phyloP scores from a whole-genome alignment of 495 filamentous ascomycete genomes.

The Durotheca rogersii region DNA sequence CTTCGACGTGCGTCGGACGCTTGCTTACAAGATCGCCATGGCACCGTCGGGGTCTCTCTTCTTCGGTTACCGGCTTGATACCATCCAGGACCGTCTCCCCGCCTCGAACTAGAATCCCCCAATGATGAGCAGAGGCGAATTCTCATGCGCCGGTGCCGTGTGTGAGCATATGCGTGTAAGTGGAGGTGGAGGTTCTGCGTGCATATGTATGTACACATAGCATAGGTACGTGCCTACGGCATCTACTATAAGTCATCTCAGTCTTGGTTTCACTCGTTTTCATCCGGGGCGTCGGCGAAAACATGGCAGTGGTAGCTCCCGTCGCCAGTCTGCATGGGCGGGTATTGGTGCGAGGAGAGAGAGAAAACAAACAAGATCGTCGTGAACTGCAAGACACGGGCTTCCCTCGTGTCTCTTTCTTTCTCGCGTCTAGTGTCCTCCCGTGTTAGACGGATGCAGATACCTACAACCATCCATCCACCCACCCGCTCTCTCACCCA shows the following conservation, averaged over 20 bases:
- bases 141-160: conserved; percentile 23
- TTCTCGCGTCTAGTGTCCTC: no score
- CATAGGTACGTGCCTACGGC: conserved; percentile 13
- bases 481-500: no score
- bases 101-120: background rate
- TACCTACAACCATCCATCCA: no score
- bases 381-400: conserved; percentile 12
- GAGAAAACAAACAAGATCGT: conserved; percentile 20
- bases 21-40: conserved; percentile 9
- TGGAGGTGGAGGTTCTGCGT: conserved; percentile 3
- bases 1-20: conserved; percentile 28
- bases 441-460: no score
- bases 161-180: conserved; percentile 3
- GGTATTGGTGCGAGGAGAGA: conserved; percentile 20
- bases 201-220: conserved; percentile 5
- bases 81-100: conserved; percentile 6
- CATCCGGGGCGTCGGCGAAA: conserved; percentile 20
- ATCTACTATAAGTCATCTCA: no score
- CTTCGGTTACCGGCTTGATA: conserved; percentile 20
- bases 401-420: no score
- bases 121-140: conserved; percentile 8
- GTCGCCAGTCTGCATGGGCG: conserved; percentile 11
- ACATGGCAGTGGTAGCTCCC: conserved; percentile 9
- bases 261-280: conserved; percentile 25
- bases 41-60: background rate